A percentile compares a stretch with the other conserved stretches of the same genome.
These are phyloP conservation scores for Cutaneotrichosporon sp. DNA, from an alignment of 1,284 basidiomycete species.

Conservation along the genomic window DNA sequence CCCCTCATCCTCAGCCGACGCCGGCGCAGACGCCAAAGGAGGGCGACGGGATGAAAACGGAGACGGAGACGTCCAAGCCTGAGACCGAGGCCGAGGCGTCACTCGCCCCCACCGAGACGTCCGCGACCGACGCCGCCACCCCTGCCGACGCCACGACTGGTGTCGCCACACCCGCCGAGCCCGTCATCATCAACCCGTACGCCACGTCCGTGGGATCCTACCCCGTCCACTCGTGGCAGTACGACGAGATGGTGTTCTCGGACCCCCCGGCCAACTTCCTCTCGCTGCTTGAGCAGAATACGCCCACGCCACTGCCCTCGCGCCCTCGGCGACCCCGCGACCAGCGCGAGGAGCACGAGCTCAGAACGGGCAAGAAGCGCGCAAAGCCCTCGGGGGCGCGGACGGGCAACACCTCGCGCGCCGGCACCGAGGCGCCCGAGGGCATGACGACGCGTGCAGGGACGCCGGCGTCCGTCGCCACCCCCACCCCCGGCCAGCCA, in stretches of 20 bases:
- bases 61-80: conserved; percentile 11
- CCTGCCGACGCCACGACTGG: conserved; percentile 9
- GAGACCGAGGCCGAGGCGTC: conserved; percentile 1
- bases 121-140: conserved; percentile 20
- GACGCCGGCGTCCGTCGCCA: conserved; percentile 11
- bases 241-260: conserved; percentile 96
- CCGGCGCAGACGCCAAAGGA: conserved; percentile 14
- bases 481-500: background rate
- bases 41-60: too few relatives aligned
- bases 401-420: conserved; percentile 17
- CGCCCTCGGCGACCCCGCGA: conserved; percentile 56
- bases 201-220: conserved; percentile 30
- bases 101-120: conserved; percentile 1
- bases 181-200: conserved; percentile 4
- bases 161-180: conserved; percentile 4
- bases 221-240: conserved; percentile 95
- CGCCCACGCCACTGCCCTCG: conserved; percentile 78
- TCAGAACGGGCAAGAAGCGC: conserved; percentile 41
- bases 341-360: conserved; percentile 40
- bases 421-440: conserved; percentile 9
- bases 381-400: conserved; percentile 12
- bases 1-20: conserved; percentile 46
- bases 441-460: conserved; percentile 17
- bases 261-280: conserved; percentile 91
- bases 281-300: conserved; percentile 74